phyloP scores from a whole-genome alignment of 495 filamentous ascomycete species.

The Annulohypoxylon bovei region DNA sequence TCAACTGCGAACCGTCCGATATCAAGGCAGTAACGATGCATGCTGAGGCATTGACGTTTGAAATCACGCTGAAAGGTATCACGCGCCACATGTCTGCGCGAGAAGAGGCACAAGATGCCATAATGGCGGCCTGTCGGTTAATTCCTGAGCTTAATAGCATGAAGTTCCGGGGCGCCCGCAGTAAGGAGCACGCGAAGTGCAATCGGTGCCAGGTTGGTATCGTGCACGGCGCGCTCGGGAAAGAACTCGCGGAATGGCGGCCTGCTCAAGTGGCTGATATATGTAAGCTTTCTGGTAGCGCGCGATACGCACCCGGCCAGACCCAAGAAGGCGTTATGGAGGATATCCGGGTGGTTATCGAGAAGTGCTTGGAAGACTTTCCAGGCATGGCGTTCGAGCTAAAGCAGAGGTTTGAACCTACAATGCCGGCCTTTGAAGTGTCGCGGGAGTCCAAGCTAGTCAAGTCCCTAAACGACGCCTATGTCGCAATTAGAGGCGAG shows the following conservation, averaged over 20 bases:
- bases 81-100: constrained; percentile 33
- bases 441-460: constrained; percentile 21
- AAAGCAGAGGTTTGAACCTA: constrained; percentile 19
- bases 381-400: constrained; percentile 28
- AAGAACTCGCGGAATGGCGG: constrained; percentile 29
- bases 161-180: constrained; percentile 21
- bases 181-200: constrained; percentile 21
- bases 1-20: constrained; percentile 33
- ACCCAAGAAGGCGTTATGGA: constrained; percentile 27
- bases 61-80: constrained; percentile 20
- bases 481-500: constrained; percentile 12
- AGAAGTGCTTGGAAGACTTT: constrained; percentile 14
- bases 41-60: constrained; percentile 29
- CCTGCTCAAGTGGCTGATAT: constrained; percentile 25
- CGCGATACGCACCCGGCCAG: constrained; percentile 28
- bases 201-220: constrained; percentile 30
- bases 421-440: constrained; percentile 32
- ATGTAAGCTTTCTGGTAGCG: constrained; percentile 26
- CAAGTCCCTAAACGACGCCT: constrained; percentile 23
- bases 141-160: constrained; percentile 21
- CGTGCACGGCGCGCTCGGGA: constrained; percentile 26
- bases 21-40: constrained; percentile 32
- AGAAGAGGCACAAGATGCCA: constrained; percentile 28
- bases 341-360: constrained; percentile 17
- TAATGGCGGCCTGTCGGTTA: constrained; percentile 27